phyloP scores from a whole-genome alignment of 225 moss, liverwort and hornwort species.

The Sphagnum contortum region DNA sequence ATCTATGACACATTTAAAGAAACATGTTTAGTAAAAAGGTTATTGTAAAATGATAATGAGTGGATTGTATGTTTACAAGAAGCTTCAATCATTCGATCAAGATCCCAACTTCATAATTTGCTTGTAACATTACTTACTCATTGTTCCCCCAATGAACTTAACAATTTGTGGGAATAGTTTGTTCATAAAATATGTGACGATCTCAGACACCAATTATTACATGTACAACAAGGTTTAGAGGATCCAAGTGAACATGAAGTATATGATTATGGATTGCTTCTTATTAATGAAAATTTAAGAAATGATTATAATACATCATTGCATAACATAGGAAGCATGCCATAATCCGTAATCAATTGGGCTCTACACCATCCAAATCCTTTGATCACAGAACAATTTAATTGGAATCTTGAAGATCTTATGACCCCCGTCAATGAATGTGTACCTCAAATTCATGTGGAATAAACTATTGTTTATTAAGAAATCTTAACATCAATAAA shows the following conservation, averaged over 20 bases:
- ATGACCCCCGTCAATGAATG: not conserved
- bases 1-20: not conserved
- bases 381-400: not conserved
- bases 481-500: not conserved
- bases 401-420: not conserved
- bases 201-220: not conserved
- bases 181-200: not conserved
- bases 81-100: not conserved
- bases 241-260: not conserved
- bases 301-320: conserved; percentile 2
- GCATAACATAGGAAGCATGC: not conserved
- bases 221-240: not conserved
- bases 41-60: not conserved
- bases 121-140: not conserved
- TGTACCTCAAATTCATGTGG: not conserved
- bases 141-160: not conserved
- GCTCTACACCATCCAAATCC: not conserved
- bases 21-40: not conserved
- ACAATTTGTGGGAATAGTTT: not conserved
- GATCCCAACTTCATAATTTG: not conserved
- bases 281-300: not conserved
- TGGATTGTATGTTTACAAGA: not conserved
- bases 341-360: not conserved
- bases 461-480: not conserved
- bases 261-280: not conserved